Percentiles rank a stretch among this genome's conserved stretches.
Conservation (phyloP, 1,284 basidiomycete species). For the Cutaneotrichosporon cutaneum region DNA sequence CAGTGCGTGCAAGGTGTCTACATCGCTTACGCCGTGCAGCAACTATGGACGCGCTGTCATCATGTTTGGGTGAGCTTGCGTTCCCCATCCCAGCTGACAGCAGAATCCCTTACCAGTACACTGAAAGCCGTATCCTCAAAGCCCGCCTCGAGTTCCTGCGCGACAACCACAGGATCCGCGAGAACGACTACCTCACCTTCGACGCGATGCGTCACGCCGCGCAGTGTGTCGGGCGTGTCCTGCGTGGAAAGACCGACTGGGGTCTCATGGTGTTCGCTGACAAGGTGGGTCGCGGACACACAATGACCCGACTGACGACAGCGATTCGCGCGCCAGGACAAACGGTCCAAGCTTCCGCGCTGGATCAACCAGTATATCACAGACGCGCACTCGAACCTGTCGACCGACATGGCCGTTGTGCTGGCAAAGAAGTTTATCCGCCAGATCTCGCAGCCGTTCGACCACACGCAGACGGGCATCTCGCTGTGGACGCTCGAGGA, state of each 20-base stretch:
- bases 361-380: conserved; percentile 99
- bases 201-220: conserved; percentile 99
- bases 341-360: conserved; percentile 91
- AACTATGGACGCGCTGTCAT: conserved; percentile 98
- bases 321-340: conserved; percentile 96
- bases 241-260: conserved; percentile 99
- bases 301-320: conserved; percentile 47
- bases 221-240: conserved; percentile 95
- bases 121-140: conserved; percentile 95
- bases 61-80: conserved; percentile 89
- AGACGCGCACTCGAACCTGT: conserved; percentile 93
- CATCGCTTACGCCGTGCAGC: conserved; percentile 30
- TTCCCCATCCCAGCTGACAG: background rate
- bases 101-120: conserved; percentile 97
- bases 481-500: conserved; percentile 78
- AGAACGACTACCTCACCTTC: conserved; percentile 98
- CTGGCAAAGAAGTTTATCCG: conserved; percentile 96
- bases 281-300: conserved; percentile 62
- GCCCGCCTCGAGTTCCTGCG: conserved; percentile 95
- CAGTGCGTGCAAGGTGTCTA: conserved; percentile 56
- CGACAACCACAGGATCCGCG: conserved; percentile 96
- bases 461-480: conserved; percentile 90
- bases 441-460: conserved; percentile 93
- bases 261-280: conserved; percentile 99
- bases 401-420: conserved; percentile 97